Conservation (phyloP, 768 basidiomycete genomes). For the Pholiota molesta region DNA sequence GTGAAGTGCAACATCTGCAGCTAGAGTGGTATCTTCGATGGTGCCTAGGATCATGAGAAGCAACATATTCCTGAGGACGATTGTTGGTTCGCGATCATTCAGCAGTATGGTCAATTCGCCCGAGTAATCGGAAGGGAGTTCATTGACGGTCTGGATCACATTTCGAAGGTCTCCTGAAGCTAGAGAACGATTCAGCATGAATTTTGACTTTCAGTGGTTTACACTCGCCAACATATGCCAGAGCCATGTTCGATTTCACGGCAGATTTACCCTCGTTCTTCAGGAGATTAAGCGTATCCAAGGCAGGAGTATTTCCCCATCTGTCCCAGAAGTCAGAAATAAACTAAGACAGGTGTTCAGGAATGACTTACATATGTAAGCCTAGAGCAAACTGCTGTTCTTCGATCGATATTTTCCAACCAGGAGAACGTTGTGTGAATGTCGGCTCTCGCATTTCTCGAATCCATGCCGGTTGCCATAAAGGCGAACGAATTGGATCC, state of each 20-base stretch:
- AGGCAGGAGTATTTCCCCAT: conserved; percentile 37
- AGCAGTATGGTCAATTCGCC: conserved; percentile 42
- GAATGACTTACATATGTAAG: conserved; percentile 24
- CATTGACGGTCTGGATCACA: conserved; percentile 45
- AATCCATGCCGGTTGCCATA: conserved; percentile 28
- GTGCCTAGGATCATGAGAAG: conserved; percentile 44
- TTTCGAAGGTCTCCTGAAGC: conserved; percentile 55
- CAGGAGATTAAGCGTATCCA: conserved; percentile 30
- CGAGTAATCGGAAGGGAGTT: conserved; percentile 40
- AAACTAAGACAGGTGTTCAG: neutral
- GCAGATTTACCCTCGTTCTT: conserved; percentile 26
- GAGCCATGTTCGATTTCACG: conserved; percentile 21
- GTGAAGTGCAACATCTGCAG: conserved; percentile 49
- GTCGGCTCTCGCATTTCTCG: conserved; percentile 21
- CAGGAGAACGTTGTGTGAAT: no score
- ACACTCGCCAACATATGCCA: conserved; percentile 30
- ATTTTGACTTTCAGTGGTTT: neutral
- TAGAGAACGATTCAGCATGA: conserved; percentile 13
- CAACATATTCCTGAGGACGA: conserved; percentile 43
- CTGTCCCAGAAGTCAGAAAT: conserved; percentile 15
- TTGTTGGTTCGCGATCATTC: conserved; percentile 39
- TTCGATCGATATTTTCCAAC: neutral
- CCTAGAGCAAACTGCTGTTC: conserved; percentile 17
- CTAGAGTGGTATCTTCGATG: conserved; percentile 30
- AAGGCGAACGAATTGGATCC: conserved; percentile 19